Evolutionary conservation across 108 stramenopile species (phyloP).

Genomic region (Nitzschia putrida): DNA sequence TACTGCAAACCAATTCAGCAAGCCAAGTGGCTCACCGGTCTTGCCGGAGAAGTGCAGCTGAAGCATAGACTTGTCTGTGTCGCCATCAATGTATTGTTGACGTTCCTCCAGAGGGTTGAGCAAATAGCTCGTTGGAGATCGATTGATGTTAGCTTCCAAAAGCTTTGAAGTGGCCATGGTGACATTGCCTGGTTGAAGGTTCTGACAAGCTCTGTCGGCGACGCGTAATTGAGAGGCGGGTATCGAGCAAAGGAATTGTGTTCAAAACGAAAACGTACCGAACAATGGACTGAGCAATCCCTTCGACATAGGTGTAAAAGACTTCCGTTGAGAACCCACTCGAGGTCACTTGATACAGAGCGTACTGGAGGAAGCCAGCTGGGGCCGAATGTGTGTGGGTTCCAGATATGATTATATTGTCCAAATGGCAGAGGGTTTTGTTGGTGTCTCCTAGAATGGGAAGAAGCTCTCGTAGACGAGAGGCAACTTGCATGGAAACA

Average conservation of each 20-base stretch:
- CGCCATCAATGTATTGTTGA: constrained; percentile 41
- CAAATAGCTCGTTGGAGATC: constrained; percentile 56
- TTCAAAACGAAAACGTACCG: background rate
- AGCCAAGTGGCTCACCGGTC: constrained; percentile 21
- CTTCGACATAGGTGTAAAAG: constrained; percentile 50
- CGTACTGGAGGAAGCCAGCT: constrained; percentile 63
- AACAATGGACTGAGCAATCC: constrained; percentile 39
- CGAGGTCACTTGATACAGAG: constrained; percentile 55
- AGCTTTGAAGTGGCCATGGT: constrained; percentile 14
- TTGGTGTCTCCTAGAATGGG: background rate
- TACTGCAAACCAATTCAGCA: constrained; percentile 63
- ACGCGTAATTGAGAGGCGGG: background rate
- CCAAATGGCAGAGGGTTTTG: constrained; percentile 20
- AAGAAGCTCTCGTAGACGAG: constrained; percentile 31
- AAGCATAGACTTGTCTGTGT: constrained; percentile 61
- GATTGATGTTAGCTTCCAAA: constrained; percentile 53
- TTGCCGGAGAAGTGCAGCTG: constrained; percentile 29
- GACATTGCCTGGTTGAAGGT: constrained; percentile 16
- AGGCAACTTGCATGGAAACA: constrained; percentile 36
- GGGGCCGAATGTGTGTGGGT: constrained; percentile 68
- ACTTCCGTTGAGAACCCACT: constrained; percentile 48
- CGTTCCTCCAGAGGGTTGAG: constrained; percentile 57
- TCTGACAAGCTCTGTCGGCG: constrained; percentile 32
- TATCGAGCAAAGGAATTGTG: background rate
- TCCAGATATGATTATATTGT: constrained; percentile 39